Evolutionary conservation across 768 basidiomycete genomes (phyloP).

Genomic region (Termitomyces sp.): DNA sequence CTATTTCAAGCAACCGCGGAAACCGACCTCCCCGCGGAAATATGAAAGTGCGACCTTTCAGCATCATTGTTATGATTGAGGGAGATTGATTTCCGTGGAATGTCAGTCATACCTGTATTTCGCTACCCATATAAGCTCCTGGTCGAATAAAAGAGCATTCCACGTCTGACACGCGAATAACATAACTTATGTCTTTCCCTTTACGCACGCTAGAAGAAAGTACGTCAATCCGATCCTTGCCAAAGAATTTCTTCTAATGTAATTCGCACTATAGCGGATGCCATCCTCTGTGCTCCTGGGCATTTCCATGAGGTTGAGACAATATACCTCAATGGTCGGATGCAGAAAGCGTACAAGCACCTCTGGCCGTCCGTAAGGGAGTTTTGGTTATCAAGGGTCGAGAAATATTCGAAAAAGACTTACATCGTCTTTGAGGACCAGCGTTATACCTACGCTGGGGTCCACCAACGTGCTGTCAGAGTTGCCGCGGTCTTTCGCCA

Average conservation of each 20-base stretch:
- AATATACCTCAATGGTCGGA: conserved; percentile 39
- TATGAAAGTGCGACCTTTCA: conserved; percentile 12
- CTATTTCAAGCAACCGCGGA: conserved; percentile 17
- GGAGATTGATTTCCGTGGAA: conserved; percentile 27
- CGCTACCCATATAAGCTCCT: conserved; percentile 26
- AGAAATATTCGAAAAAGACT: conserved; percentile 35
- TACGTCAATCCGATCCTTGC: conserved; percentile 17
- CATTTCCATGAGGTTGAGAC: conserved; percentile 44
- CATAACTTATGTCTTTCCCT: conserved; percentile 28
- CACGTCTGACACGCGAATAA: conserved; percentile 14
- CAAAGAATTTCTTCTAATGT: neutral
- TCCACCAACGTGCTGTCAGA: conserved; percentile 36
- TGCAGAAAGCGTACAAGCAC: conserved; percentile 52
- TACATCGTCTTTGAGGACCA: conserved; percentile 54
- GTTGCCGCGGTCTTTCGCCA: conserved; percentile 37
- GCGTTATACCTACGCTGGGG: conserved; percentile 40
- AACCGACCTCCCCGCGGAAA: conserved; percentile 18
- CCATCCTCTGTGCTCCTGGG: conserved; percentile 39
- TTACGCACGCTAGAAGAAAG: conserved; percentile 33
- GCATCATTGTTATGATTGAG: conserved; percentile 28
- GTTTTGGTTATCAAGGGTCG: conserved; percentile 44
- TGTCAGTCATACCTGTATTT: conserved; percentile 28
- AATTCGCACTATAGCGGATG: conserved; percentile 28
- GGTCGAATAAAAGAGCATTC: conserved; percentile 12
- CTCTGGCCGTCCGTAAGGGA: conserved; percentile 46